A percentile compares a stretch with the other conserved stretches of the same genome.
These are phyloP conservation scores for Colletotrichum nymphaeae DNA, from an alignment of 2,329 filamentous ascomycete species.

Conservation along the genomic window DNA sequence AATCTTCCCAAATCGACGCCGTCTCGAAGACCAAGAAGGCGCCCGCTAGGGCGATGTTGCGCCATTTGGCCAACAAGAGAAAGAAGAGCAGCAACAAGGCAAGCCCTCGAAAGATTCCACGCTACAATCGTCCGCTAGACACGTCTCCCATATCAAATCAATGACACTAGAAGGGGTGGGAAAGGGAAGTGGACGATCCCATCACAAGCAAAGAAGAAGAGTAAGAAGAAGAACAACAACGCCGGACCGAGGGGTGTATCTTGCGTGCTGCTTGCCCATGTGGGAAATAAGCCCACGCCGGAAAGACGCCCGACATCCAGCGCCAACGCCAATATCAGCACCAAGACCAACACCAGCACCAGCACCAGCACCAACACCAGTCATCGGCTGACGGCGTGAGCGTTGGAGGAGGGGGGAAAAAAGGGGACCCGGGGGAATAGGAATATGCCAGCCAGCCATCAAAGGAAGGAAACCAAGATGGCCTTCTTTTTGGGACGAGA, in stretches of 20 bases:
- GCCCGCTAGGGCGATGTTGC: conserved; percentile 4
- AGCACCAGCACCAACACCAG: conserved; percentile 15
- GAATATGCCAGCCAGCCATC: not conserved
- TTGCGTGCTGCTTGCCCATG: not conserved
- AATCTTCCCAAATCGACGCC: not conserved
- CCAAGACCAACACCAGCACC: conserved; percentile 8
- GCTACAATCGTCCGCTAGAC: conserved; percentile 23
- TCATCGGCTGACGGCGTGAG: conserved; percentile 19
- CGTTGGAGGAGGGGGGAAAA: conserved; percentile 10
- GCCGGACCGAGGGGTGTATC: not conserved
- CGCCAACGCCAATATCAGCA: conserved; percentile 12
- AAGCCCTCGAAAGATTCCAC: not conserved
- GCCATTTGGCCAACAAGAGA: conserved; percentile 8
- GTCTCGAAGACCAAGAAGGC: conserved; percentile 4
- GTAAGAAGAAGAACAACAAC: not conserved
- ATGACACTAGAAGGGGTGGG: not conserved
- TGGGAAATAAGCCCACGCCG: not conserved
- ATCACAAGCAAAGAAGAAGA: not conserved
- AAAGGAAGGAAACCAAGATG: not conserved
- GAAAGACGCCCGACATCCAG: not conserved
- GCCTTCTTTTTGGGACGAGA: not conserved
- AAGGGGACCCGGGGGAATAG: not conserved
- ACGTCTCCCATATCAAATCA: conserved; percentile 2
- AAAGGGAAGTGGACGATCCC: not conserved
- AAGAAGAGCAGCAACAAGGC: not conserved